phyloP scores from a whole-genome alignment of 2,329 filamentous ascomycete genomes.

The Fusarium devonianum region DNA sequence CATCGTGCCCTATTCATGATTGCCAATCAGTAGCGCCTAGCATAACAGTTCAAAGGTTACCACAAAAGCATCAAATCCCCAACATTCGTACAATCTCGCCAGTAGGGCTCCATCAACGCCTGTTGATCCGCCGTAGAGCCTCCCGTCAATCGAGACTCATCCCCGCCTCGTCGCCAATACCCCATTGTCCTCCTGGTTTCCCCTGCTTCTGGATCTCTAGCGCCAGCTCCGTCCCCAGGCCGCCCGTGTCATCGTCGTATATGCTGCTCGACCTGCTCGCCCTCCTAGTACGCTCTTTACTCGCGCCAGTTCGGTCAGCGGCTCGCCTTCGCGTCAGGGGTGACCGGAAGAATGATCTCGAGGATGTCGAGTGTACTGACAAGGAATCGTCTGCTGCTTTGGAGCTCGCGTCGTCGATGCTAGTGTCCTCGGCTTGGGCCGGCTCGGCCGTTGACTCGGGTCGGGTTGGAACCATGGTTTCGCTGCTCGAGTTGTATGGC shows the following conservation, averaged over 20 bases:
- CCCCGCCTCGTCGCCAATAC: constrained; percentile 81
- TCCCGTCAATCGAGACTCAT: constrained; percentile 73
- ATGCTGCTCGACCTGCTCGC: constrained; percentile 54
- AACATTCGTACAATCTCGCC: constrained; percentile 7
- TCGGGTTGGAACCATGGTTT: constrained; percentile 48
- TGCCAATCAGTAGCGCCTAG: constrained; percentile 4
- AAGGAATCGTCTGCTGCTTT: constrained; percentile 51
- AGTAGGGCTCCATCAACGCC: constrained; percentile 49
- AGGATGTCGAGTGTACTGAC: constrained; percentile 58
- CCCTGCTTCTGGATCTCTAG: constrained; percentile 61
- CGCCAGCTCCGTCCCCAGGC: constrained; percentile 55
- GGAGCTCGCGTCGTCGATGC: constrained; percentile 38
- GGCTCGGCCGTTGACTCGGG: constrained; percentile 38
- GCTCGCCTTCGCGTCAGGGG: constrained; percentile 51
- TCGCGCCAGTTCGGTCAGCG: constrained; percentile 46
- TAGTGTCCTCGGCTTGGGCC: constrained; percentile 38
- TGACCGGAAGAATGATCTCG: constrained; percentile 54
- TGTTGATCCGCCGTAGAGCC: constrained; percentile 14
- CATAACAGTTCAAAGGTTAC: background rate
- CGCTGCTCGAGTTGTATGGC: constrained; percentile 47
- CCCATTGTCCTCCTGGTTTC: constrained; percentile 70
- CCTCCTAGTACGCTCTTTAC: constrained; percentile 50
- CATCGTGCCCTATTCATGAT: constrained; percentile 1
- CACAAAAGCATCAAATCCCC: constrained; percentile 1
- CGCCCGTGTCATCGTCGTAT: constrained; percentile 50